A percentile compares a stretch with the other conserved stretches of the same genome.
phyloP scores from a whole-genome alignment of 1,284 basidiomycete species.

The Ceratobasidium sp. region DNA sequence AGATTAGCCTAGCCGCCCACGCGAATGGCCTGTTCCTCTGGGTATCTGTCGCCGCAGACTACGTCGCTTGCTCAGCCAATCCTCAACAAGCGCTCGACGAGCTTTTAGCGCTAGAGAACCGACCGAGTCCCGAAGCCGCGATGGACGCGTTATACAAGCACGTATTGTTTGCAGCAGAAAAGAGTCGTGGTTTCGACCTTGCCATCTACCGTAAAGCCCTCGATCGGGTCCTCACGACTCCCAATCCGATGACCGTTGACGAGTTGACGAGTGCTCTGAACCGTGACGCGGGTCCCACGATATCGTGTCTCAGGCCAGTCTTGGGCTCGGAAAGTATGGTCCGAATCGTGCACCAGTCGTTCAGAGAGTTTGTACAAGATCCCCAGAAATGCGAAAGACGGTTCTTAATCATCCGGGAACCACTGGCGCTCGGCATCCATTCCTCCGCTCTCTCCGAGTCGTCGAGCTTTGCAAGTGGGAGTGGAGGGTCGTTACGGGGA shows the following conservation, averaged over 20 bases:
- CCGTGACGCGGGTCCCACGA: background rate
- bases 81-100: constrained; percentile 1
- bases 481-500: background rate
- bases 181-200: background rate
- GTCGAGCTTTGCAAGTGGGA: background rate
- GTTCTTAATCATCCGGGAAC: background rate
- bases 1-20: background rate
- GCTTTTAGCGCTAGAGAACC: background rate
- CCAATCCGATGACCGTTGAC: background rate
- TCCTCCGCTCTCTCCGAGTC: background rate
- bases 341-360: constrained; percentile 16
- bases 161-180: background rate
- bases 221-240: background rate
- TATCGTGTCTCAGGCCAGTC: background rate
- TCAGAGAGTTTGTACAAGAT: constrained; percentile 3
- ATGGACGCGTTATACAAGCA: constrained; percentile 9
- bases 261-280: background rate
- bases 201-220: constrained; percentile 7
- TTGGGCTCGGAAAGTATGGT: constrained; percentile 1
- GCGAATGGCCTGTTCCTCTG: constrained; percentile 21
- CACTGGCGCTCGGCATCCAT: background rate
- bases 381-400: constrained; percentile 13
- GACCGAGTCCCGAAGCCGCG: constrained; percentile 17
- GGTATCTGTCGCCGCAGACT: constrained; percentile 13
- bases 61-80: background rate